phyloP scores from a whole-genome alignment of 805 yeast genomes.

The Komagataella kurtzmanii region DNA sequence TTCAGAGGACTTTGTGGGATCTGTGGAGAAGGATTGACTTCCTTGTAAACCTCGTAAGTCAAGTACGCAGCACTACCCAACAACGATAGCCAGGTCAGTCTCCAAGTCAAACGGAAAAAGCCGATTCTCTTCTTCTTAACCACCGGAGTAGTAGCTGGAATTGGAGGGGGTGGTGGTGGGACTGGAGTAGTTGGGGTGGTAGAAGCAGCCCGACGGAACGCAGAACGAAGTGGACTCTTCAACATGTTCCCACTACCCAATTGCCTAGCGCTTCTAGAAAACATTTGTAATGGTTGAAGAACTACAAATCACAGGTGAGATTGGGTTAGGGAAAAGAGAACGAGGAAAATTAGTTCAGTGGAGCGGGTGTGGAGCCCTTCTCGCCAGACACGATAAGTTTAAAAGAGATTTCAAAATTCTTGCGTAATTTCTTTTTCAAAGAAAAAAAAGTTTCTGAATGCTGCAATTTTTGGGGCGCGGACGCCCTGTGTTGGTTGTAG shows the following conservation, averaged over 20 bases:
- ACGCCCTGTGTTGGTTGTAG: neutral
- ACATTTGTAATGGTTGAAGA: neutral
- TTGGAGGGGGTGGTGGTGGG: constrained; percentile 1
- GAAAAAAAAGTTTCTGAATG: neutral
- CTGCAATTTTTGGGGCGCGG: neutral
- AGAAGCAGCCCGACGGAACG: neutral
- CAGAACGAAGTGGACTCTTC: neutral
- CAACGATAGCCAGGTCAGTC: constrained; percentile 33
- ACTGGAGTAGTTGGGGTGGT: neutral
- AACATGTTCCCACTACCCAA: neutral
- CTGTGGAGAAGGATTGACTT: constrained; percentile 48
- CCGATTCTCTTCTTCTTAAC: constrained; percentile 10
- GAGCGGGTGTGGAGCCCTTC: too few relatives aligned
- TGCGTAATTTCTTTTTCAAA: neutral
- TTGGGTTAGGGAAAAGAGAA: neutral
- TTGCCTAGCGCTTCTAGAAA: neutral
- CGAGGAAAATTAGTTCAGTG: neutral
- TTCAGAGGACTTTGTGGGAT: constrained; percentile 36
- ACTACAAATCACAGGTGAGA: neutral
- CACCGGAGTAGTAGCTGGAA: neutral
- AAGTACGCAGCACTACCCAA: constrained; percentile 41
- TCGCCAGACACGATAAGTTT: neutral
- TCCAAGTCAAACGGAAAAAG: constrained; percentile 28
- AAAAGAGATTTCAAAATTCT: neutral
- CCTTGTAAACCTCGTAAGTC: constrained; percentile 51